Conservation (phyloP, 1,284 basidiomycete species). For the Malassezia slooffiae region DNA sequence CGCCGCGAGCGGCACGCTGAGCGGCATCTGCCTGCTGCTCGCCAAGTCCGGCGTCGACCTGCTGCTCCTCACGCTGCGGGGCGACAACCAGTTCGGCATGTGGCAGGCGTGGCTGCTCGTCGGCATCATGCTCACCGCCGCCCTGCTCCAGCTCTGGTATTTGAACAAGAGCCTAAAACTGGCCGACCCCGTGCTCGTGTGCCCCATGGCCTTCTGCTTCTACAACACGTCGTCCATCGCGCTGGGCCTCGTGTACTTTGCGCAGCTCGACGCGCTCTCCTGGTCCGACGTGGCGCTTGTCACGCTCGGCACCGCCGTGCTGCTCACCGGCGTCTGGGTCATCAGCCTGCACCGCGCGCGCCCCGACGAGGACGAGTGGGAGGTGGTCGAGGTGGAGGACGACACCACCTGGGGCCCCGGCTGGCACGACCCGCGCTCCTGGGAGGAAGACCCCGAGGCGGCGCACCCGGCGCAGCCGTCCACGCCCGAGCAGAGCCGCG, state of each 20-base stretch:
- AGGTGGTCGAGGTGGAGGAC: slow-evolving; percentile 7
- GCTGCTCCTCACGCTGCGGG: slow-evolving; percentile 61
- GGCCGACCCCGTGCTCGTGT: slow-evolving; percentile 66
- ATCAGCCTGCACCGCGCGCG: slow-evolving; percentile 52
- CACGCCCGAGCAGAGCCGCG: neutral
- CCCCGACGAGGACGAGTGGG: slow-evolving; percentile 11
- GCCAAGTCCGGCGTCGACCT: slow-evolving; percentile 90
- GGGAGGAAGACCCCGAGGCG: slow-evolving; percentile 11
- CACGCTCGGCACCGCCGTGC: slow-evolving; percentile 63
- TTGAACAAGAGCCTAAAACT: slow-evolving; percentile 77
- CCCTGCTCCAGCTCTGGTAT: slow-evolving; percentile 71
- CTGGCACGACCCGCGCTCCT: slow-evolving; percentile 7
- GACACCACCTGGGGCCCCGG: slow-evolving; percentile 7
- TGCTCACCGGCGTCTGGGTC: slow-evolving; percentile 80
- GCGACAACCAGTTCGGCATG: slow-evolving; percentile 72
- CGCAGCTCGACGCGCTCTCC: slow-evolving; percentile 68
- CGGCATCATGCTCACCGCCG: slow-evolving; percentile 59
- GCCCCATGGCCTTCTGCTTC: slow-evolving; percentile 88
- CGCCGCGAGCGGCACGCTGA: slow-evolving; percentile 78
- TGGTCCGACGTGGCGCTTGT: slow-evolving; percentile 63
- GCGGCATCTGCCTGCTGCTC: slow-evolving; percentile 82
- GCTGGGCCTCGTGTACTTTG: slow-evolving; percentile 65
- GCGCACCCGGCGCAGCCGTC: slow-evolving; percentile 11
- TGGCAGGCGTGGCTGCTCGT: slow-evolving; percentile 71
- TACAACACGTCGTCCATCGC: slow-evolving; percentile 72